These are phyloP conservation scores for Macrolepiota albuminosa DNA, from an alignment of 768 basidiomycete species.

Conservation along the genomic window DNA sequence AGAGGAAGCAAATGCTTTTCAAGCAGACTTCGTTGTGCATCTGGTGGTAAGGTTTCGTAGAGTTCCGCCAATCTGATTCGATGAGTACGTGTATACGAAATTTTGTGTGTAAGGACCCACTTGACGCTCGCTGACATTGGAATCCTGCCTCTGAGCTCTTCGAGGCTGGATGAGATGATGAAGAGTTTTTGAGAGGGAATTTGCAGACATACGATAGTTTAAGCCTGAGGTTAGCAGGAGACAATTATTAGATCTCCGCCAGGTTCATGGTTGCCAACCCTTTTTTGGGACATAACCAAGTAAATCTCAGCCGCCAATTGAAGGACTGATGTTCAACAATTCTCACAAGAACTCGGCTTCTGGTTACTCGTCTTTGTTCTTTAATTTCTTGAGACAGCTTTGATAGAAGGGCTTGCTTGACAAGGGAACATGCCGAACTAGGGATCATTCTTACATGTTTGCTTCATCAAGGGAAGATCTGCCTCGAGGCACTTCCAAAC, in stretches of 20 bases:
- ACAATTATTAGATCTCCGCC: neutral
- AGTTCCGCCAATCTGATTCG: constrained; percentile 38
- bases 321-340: neutral
- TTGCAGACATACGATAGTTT: neutral
- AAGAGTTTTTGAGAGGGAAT: neutral
- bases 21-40: constrained; percentile 44
- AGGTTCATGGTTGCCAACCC: neutral
- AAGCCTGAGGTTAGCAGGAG: neutral
- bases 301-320: too few species aligned
- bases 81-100: neutral
- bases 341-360: neutral
- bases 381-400: neutral
- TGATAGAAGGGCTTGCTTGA: neutral
- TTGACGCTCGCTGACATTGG: neutral
- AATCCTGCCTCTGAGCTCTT: neutral
- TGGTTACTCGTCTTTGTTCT: neutral
- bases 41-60: constrained; percentile 48
- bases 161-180: neutral
- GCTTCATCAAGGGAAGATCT: constrained; percentile 12
- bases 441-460: constrained; percentile 15
- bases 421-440: constrained; percentile 14
- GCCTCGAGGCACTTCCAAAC: constrained; percentile 47
- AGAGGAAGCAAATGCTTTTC: constrained; percentile 47
- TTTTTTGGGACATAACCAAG: neutral
- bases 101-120: neutral